Evolutionary conservation across 2,329 filamentous ascomycete species (phyloP).

Genomic region (Pezicula carpinea): DNA sequence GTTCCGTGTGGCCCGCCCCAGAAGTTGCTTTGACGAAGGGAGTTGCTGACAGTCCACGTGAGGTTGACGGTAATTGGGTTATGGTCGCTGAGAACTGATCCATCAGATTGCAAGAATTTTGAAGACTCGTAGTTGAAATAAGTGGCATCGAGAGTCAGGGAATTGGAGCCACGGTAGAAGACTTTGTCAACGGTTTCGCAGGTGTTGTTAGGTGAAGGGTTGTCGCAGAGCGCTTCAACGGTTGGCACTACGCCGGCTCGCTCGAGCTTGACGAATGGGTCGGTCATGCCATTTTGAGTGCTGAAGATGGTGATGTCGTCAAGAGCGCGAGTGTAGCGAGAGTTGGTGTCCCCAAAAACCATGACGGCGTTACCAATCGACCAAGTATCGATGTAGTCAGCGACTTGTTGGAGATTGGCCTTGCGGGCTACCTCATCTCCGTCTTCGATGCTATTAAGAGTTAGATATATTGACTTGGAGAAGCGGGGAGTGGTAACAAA

Average conservation of each 20-base stretch:
- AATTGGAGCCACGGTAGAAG: constrained; percentile 45
- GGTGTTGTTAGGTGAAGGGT: constrained; percentile 45
- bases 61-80: constrained; percentile 58
- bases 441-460: constrained; percentile 33
- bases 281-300: constrained; percentile 47
- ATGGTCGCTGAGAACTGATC: constrained; percentile 57
- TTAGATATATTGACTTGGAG: not conserved
- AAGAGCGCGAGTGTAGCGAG: constrained; percentile 52
- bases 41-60: constrained; percentile 35
- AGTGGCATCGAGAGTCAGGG: constrained; percentile 42
- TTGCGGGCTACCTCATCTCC: constrained; percentile 52
- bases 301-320: constrained; percentile 49
- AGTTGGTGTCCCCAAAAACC: constrained; percentile 62
- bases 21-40: constrained; percentile 39
- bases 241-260: constrained; percentile 42
- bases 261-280: constrained; percentile 56
- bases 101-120: constrained; percentile 53
- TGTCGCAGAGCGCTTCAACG: constrained; percentile 44
- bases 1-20: constrained; percentile 44
- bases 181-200: constrained; percentile 68
- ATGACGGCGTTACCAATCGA: constrained; percentile 58
- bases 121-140: constrained; percentile 50
- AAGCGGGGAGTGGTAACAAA: constrained; percentile 13
- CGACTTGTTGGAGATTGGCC: constrained; percentile 55
- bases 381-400: constrained; percentile 49